These are phyloP conservation scores for Hydnum rufescens DNA, from an alignment of 768 basidiomycete genomes.

Conservation along the genomic window DNA sequence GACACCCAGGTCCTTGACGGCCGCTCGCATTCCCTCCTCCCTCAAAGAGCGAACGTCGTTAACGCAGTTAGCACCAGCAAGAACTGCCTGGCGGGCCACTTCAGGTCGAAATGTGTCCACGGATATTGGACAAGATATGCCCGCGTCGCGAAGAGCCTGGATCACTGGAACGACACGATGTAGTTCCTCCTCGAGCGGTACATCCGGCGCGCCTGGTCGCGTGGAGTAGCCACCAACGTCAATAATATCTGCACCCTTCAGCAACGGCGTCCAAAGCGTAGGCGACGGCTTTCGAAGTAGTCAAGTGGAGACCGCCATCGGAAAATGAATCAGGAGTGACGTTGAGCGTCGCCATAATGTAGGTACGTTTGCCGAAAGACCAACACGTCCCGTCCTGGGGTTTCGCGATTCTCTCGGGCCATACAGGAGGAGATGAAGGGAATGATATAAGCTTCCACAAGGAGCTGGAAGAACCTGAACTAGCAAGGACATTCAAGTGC, in stretches of 20 bases:
- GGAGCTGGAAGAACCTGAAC: conserved; percentile 51
- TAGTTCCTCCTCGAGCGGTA: conserved; percentile 50
- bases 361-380: conserved; percentile 24
- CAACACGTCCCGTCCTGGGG: conserved; percentile 5
- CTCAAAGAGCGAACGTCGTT: conserved; percentile 81
- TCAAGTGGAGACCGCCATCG: conserved; percentile 48
- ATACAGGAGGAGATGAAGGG: conserved; percentile 9
- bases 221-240: conserved; percentile 94
- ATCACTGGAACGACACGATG: conserved; percentile 55
- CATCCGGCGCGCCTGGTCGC: conserved; percentile 52
- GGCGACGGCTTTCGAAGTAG: conserved; percentile 30
- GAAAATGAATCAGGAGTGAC: conserved; percentile 93
- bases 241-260: conserved; percentile 52
- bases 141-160: conserved; percentile 28
- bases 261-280: conserved; percentile 31
- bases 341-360: conserved; percentile 85
- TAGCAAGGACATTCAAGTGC: conserved; percentile 21
- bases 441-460: conserved; percentile 10
- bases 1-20: conserved; percentile 41
- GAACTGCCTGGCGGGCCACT: conserved; percentile 46
- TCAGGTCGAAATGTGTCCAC: conserved; percentile 76
- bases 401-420: background rate
- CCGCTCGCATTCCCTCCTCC: conserved; percentile 44
- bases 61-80: conserved; percentile 75
- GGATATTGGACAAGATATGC: conserved; percentile 36